Percentiles rank a stretch among this genome's conserved stretches.
These are phyloP conservation scores for Magnusiomyces paraingens DNA, from an alignment of 1,139 yeast species.

Conservation along the genomic window DNA sequence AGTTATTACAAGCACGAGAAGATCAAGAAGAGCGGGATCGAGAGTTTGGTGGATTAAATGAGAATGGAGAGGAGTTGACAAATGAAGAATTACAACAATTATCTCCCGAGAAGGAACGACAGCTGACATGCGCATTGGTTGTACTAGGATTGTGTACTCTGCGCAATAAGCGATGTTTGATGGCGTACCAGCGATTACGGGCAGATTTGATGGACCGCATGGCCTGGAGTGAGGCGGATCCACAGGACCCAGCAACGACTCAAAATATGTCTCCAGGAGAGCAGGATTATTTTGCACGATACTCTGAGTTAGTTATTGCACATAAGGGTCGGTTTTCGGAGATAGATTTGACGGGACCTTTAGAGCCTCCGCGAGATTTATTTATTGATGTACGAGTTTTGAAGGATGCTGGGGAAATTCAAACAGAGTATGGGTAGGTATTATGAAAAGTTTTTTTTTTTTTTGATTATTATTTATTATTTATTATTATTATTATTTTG, in stretches of 20 bases:
- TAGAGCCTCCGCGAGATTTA: constrained; percentile 85
- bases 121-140: constrained; percentile 57
- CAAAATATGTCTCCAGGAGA: constrained; percentile 70
- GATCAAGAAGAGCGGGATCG: constrained; percentile 28
- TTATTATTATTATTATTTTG: too few species aligned
- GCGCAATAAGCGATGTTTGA: constrained; percentile 78
- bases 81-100: constrained; percentile 41
- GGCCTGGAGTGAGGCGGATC: constrained; percentile 55
- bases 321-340: constrained; percentile 77
- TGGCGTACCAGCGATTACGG: constrained; percentile 74
- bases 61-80: constrained; percentile 2
- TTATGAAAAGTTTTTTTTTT: not conserved
- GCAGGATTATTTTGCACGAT: constrained; percentile 67
- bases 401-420: constrained; percentile 94
- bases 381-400: constrained; percentile 90
- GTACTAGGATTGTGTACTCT: constrained; percentile 79
- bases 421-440: constrained; percentile 78
- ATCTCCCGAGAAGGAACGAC: constrained; percentile 29
- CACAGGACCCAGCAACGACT: constrained; percentile 29
- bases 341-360: constrained; percentile 78
- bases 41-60: not conserved
- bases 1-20: constrained; percentile 19
- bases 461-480: not conserved
- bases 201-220: constrained; percentile 60
- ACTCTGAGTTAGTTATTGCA: constrained; percentile 64